A percentile compares a stretch with the other conserved stretches of the same genome.
Evolutionary conservation across 2,329 filamentous ascomycete species (phyloP).

Genomic region (Fusarium dlaminii): DNA sequence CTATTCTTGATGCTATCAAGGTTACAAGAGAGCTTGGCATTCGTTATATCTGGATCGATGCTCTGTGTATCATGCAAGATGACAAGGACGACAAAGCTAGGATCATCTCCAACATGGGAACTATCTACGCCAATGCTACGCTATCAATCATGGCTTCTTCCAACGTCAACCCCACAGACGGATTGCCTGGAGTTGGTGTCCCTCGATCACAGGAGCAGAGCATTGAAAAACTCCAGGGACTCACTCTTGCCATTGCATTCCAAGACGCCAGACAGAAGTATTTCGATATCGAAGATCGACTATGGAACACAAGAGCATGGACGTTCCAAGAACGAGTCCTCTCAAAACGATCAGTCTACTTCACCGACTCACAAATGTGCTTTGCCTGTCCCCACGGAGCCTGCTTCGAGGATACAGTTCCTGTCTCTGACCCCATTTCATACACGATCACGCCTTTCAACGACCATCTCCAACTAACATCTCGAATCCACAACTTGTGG

Average conservation of each 20-base stretch:
- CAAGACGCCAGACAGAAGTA: neutral
- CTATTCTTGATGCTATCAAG: constrained; percentile 12
- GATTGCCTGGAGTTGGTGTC: neutral
- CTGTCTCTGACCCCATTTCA: neutral
- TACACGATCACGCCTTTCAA: neutral
- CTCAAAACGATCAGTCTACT: constrained; percentile 10
- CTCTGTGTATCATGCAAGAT: constrained; percentile 17
- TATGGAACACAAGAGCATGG: constrained; percentile 21
- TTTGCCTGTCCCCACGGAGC: constrained; percentile 15
- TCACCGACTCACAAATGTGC: constrained; percentile 17
- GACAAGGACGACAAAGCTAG: constrained; percentile 6
- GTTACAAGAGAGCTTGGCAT: neutral
- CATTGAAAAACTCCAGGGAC: neutral
- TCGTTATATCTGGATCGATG: constrained; percentile 24
- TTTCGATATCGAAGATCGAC: neutral
- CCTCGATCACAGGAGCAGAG: neutral
- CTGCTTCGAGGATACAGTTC: neutral
- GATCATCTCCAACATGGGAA: constrained; percentile 14
- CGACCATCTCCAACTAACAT: neutral
- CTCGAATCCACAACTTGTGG: constrained; percentile 2
- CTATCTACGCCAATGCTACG: constrained; percentile 12
- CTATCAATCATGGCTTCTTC: constrained; percentile 21
- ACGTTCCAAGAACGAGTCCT: constrained; percentile 18
- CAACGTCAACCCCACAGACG: constrained; percentile 9
- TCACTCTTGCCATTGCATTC: constrained; percentile 1